phyloP scores from a whole-genome alignment of 73 alveolate genomes.

The Paramecium sexaurelia region DNA sequence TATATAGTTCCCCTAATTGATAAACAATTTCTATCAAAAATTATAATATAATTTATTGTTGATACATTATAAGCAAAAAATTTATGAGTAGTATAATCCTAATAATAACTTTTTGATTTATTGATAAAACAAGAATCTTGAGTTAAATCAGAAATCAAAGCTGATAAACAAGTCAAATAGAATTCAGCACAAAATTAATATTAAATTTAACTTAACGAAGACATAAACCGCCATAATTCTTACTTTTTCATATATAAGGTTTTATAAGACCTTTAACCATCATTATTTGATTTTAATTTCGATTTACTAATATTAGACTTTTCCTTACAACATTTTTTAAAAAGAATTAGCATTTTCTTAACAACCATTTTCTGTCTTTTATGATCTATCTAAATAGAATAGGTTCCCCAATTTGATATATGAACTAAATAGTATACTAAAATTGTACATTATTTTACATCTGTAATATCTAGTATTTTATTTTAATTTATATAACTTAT shows the following conservation, averaged over 20 bases:
- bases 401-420: not conserved
- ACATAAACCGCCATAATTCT: not conserved
- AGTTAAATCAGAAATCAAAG: slow-evolving; percentile 30
- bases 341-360: slow-evolving; percentile 19
- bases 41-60: not conserved
- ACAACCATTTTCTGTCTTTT: not conserved
- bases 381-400: not conserved
- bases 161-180: not conserved
- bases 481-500: not conserved
- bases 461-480: slow-evolving; percentile 7
- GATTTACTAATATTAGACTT: not conserved
- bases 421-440: not conserved
- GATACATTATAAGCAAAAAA: not conserved
- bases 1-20: not conserved
- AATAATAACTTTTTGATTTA: not conserved
- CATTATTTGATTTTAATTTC: slow-evolving; percentile 35
- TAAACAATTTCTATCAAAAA: not conserved
- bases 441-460: not conserved
- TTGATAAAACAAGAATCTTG: not conserved
- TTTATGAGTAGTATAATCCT: not conserved
- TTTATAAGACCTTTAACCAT: slow-evolving; percentile 24
- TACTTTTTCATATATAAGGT: not conserved
- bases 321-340: not conserved
- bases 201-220: not conserved
- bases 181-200: not conserved